These are phyloP conservation scores for Pleodorina starrii DNA, from an alignment of 139 green algal species.

Conservation along the genomic window DNA sequence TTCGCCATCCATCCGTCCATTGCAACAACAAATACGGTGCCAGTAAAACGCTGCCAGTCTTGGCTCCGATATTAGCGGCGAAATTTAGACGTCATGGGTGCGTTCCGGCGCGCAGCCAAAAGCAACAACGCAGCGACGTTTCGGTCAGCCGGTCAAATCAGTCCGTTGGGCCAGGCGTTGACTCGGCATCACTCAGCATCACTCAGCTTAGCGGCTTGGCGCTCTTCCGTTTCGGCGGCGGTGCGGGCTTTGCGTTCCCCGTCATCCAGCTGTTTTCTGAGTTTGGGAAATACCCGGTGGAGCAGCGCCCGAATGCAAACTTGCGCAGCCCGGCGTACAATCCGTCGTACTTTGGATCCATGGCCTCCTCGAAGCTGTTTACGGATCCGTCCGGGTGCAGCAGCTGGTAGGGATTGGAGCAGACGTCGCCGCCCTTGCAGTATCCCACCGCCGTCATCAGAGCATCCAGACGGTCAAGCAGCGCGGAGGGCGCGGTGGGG, in stretches of 20 bases:
- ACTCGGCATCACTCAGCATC: too few relatives aligned
- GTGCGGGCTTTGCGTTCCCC: not conserved
- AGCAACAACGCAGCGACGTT: too few relatives aligned
- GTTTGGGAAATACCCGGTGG: not conserved
- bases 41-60: too few relatives aligned
- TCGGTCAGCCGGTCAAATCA: too few relatives aligned
- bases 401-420: not conserved
- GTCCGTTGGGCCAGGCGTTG: too few relatives aligned
- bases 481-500: not conserved
- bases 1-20: too few relatives aligned
- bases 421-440: not conserved
- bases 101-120: too few relatives aligned
- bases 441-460: conserved; percentile 12
- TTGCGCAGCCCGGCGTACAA: conserved; percentile 1
- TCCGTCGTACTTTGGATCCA: not conserved
- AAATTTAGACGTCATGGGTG: too few relatives aligned
- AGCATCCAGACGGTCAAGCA: conserved; percentile 24
- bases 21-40: too few relatives aligned
- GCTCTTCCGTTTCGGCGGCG: not conserved
- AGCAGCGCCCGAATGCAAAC: conserved; percentile 1
- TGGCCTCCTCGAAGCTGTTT: conserved; percentile 11
- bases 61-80: too few relatives aligned
- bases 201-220: too few relatives aligned
- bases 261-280: conserved; percentile 5
- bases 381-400: conserved; percentile 30